Evolutionary conservation across 2,329 filamentous ascomycete species (phyloP), one percentile per base, ranked within the genome.

Genomic region (Chaetomium sp.): DNA sequence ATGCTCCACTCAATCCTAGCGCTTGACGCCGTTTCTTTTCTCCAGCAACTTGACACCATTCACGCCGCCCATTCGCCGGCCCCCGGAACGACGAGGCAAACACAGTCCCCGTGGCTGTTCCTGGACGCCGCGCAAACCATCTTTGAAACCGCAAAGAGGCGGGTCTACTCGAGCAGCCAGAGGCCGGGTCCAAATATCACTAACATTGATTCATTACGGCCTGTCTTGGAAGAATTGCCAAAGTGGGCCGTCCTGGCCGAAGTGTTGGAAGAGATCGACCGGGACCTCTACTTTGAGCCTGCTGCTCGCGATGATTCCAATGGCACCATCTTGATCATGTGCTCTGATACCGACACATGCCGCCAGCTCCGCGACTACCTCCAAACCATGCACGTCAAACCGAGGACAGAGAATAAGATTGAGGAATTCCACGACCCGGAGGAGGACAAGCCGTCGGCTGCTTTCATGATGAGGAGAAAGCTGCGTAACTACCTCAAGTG

Each of bases 291-390:
- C 75, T 89, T 96, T 72, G 93, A 96, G 68, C 90, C 92, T 6
- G 80, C 82, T 9, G 79, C 83, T n/a, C 83, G 86, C 63, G 92
- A 95, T 75, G 91, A 93, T 72, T 96, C 93, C 0, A 96, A 93
- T 73, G 91, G 91, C n/a, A 92, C 91, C 2, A 92, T 97, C 57
- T 80, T 99, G 38, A 92, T 99, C 75, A 98, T 99, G 95, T 98
- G 94, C 74, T 89, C 90, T 29, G 94, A 96, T 72, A 87, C 91
- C 63, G 87, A 88, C 63, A 96, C 92, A 9, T 96, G 92, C 73
- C 86, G 90, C 16, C 95, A 99, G 72, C 81, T 99, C 50, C 87
- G 92, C 68, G 94, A 98, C 74, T 98, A 94, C 74, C 80, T 99
- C 23, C 90, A 96, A 75, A 93, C 87, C 7, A 97, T 97, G 92